Conservation (phyloP, 2,329 filamentous ascomycete species). For the Penicillium decumbens region DNA sequence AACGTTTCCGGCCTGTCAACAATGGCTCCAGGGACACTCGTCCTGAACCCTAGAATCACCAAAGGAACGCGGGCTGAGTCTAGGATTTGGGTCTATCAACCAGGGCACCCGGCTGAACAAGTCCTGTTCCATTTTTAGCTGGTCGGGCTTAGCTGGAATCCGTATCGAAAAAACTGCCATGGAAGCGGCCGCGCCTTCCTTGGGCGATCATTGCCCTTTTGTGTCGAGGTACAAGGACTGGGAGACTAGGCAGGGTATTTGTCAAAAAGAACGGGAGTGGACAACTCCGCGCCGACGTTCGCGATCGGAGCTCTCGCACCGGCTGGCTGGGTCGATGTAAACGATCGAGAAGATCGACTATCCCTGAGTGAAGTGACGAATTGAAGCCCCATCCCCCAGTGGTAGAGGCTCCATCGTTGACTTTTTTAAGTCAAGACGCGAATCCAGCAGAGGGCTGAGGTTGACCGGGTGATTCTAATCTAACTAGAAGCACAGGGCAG, state of each 20-base stretch:
- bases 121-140: too few relatives aligned
- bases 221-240: neutral
- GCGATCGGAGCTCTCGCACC: conserved; percentile 12
- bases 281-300: neutral
- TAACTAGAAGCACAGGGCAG: neutral
- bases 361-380: neutral
- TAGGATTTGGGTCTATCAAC: conserved; percentile 1
- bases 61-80: neutral
- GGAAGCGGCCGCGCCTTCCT: neutral
- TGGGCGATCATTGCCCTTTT: conserved; percentile 18
- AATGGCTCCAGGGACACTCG: neutral
- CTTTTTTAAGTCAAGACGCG: neutral
- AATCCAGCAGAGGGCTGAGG: neutral
- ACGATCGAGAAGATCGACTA: conserved; percentile 16
- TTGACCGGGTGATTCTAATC: conserved; percentile 3
- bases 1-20: conserved; percentile 2
- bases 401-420: conserved; percentile 11
- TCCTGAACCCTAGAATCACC: neutral
- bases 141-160: too few relatives aligned
- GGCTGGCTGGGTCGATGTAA: conserved; percentile 9
- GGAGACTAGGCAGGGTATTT: conserved; percentile 10
- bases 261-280: conserved; percentile 7
- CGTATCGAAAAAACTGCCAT: neutral
- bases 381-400: neutral
- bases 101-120: too few relatives aligned